These are phyloP conservation scores for Heliamphora exappendiculata DNA, from an alignment of 148 eudicot species.

Conservation along the genomic window DNA sequence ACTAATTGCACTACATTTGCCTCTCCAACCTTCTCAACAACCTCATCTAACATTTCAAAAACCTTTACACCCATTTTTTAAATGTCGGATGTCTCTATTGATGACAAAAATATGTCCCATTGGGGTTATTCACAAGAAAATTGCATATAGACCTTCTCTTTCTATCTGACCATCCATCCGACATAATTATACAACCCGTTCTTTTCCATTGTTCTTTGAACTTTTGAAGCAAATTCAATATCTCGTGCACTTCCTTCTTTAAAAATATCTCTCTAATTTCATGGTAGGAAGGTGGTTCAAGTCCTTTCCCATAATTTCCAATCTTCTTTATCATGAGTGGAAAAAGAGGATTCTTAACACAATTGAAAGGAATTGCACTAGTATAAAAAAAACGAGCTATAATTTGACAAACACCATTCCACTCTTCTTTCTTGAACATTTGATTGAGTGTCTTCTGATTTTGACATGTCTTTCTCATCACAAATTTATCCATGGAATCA, in stretches of 20 bases:
- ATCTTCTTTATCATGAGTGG: not conserved
- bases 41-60: too few species aligned
- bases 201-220: too few species aligned
- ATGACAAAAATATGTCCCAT: not conserved
- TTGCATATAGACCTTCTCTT: conserved; percentile 9
- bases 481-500: not conserved
- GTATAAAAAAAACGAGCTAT: not conserved
- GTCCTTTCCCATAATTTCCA: not conserved
- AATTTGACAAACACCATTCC: not conserved
- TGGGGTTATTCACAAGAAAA: conserved; percentile 6
- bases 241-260: not conserved
- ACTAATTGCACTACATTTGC: conserved; percentile 7
- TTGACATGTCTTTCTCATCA: not conserved
- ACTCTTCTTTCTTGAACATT: not conserved
- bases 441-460: not conserved
- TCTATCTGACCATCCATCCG: conserved; percentile 1
- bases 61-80: too few species aligned
- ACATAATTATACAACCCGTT: conserved; percentile 13
- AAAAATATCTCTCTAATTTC: conserved; percentile 1
- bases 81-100: conserved; percentile 4
- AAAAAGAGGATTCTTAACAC: conserved; percentile 1
- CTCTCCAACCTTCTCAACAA: not conserved
- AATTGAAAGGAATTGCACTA: conserved; percentile 7
- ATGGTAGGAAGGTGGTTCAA: conserved; percentile 1
- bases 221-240: not conserved